phyloP scores from a whole-genome alignment of 176 grass and related monocot genomes.

The Canna indica region DNA sequence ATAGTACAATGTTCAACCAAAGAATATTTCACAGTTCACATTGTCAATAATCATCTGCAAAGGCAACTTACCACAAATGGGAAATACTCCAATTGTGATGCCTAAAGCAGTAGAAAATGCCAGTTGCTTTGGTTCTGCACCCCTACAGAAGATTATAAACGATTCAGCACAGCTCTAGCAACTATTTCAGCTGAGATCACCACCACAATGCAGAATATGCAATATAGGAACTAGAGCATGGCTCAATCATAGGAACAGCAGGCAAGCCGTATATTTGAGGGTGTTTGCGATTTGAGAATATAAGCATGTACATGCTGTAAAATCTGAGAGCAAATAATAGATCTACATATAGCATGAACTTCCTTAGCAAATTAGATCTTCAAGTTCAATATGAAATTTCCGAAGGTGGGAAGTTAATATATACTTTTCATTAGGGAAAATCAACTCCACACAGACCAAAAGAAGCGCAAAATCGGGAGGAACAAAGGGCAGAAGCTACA shows the following conservation, averaged over 20 bases:
- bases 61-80: constrained; percentile 37
- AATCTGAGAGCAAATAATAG: not conserved
- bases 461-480: too few relatives aligned
- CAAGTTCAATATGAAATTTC: not conserved
- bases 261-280: not conserved
- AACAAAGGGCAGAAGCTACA: too few relatives aligned
- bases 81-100: constrained; percentile 34
- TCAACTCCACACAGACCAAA: too few relatives aligned
- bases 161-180: not conserved
- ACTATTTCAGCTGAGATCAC: not conserved
- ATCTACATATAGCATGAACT: not conserved
- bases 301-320: not conserved
- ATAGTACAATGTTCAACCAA: too few relatives aligned
- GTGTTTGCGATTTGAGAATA: too few relatives aligned
- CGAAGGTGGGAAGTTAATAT: not conserved
- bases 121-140: constrained; percentile 45
- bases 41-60: not conserved
- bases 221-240: not conserved
- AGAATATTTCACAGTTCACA: not conserved
- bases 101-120: constrained; percentile 44
- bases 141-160: constrained; percentile 22
- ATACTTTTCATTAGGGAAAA: too few relatives aligned
- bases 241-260: not conserved
- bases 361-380: not conserved
- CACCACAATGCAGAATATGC: not conserved